phyloP scores from a whole-genome alignment of 352 stramenopile species.

The Pythium aquatile region DNA sequence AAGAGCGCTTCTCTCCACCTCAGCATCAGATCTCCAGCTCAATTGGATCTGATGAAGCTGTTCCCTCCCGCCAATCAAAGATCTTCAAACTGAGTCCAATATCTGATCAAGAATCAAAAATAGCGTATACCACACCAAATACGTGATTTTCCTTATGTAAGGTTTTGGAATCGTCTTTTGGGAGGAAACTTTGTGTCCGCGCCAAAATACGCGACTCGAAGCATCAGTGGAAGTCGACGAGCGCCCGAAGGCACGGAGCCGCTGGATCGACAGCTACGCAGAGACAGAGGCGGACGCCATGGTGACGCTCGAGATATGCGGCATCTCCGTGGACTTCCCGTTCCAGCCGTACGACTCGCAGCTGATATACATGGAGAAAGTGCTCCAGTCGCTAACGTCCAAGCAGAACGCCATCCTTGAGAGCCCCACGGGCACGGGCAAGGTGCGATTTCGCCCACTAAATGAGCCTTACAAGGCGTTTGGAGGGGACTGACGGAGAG shows the following conservation, averaged over 20 bases:
- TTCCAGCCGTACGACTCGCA: constrained; percentile 97
- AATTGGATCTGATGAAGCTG: not conserved
- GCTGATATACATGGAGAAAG: constrained; percentile 96
- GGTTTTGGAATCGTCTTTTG: not conserved
- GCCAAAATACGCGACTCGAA: constrained; percentile 14
- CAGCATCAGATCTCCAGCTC: not conserved
- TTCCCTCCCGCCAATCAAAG: constrained; percentile 2
- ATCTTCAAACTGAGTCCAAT: not conserved
- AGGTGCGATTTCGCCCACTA: constrained; percentile 43
- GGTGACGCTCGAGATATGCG: constrained; percentile 85
- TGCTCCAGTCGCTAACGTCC: constrained; percentile 88
- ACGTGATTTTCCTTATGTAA: not conserved
- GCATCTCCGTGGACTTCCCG: constrained; percentile 94
- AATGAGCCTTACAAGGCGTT: too few relatives aligned
- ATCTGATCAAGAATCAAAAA: not conserved
- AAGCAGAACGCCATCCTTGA: constrained; percentile 97
- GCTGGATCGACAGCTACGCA: not conserved
- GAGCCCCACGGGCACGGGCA: constrained; percentile 97
- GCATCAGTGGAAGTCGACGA: constrained; percentile 5
- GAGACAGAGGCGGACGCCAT: constrained; percentile 23
- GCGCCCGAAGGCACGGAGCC: not conserved
- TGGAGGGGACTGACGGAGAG: too few relatives aligned
- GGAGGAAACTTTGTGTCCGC: constrained; percentile 15
- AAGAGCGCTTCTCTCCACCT: not conserved
- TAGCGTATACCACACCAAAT: not conserved